Conservation (phyloP, 352 stramenopile genomes). For the Globisporangium polare region DNA sequence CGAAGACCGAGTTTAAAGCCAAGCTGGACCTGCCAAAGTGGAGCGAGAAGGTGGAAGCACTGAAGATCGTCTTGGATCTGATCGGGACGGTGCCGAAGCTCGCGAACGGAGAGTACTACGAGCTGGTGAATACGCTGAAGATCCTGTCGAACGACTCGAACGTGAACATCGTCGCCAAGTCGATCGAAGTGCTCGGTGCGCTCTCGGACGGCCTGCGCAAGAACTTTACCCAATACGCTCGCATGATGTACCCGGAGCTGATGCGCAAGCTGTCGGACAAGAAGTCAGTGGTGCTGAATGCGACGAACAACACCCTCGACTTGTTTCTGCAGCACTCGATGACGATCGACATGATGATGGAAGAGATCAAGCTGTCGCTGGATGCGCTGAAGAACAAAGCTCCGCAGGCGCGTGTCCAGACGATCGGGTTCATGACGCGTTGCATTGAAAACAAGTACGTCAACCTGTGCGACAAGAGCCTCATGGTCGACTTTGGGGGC, state of each 20-base stretch:
- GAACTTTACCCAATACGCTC: slow-evolving; percentile 74
- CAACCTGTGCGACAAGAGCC: slow-evolving; percentile 49
- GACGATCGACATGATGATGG: slow-evolving; percentile 87
- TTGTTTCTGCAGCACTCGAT: slow-evolving; percentile 76
- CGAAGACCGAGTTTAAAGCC: slow-evolving; percentile 73
- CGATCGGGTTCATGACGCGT: slow-evolving; percentile 60
- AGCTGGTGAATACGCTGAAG: slow-evolving; percentile 83
- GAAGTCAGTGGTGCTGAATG: slow-evolving; percentile 77
- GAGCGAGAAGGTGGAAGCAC: slow-evolving; percentile 82
- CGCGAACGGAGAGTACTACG: slow-evolving; percentile 82
- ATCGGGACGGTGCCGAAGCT: slow-evolving; percentile 84
- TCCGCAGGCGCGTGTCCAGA: slow-evolving; percentile 72
- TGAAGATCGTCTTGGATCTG: slow-evolving; percentile 83
- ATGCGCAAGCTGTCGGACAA: slow-evolving; percentile 87
- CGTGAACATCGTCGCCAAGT: slow-evolving; percentile 85
- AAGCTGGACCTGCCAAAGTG: slow-evolving; percentile 78
- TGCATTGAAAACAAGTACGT: slow-evolving; percentile 69
- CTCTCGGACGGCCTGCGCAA: slow-evolving; percentile 77
- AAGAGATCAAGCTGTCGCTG: slow-evolving; percentile 69
- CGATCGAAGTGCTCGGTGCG: slow-evolving; percentile 77
- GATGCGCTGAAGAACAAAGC: slow-evolving; percentile 82
- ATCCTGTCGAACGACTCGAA: slow-evolving; percentile 79
- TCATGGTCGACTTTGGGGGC: slow-evolving; percentile 61
- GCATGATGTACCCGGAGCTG: slow-evolving; percentile 72
- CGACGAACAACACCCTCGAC: slow-evolving; percentile 82